Evolutionary conservation across 2,329 filamentous ascomycete genomes (phyloP).

Genomic region (Teratosphaeria epicoccoides): DNA sequence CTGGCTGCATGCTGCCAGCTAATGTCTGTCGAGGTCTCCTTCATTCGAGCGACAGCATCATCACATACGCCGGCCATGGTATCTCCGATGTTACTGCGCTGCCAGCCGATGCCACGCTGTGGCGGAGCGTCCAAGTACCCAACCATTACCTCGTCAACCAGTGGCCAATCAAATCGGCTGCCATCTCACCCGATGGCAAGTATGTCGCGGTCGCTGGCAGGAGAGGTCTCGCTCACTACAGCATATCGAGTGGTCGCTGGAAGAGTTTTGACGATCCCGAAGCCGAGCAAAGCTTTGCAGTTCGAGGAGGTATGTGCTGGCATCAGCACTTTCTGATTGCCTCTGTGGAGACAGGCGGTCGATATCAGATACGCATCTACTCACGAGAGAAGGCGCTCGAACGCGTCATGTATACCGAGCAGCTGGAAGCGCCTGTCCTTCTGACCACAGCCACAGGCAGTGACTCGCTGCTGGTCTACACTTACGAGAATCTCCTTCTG

Average conservation of each 20-base stretch:
- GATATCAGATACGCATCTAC: slow-evolving; percentile 75
- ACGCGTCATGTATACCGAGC: slow-evolving; percentile 64
- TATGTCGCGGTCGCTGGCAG: slow-evolving; percentile 95
- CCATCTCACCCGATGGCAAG: slow-evolving; percentile 81
- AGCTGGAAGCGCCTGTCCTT: slow-evolving; percentile 75
- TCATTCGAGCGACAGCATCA: slow-evolving; percentile 76
- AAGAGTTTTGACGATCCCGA: slow-evolving; percentile 78
- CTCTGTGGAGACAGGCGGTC: slow-evolving; percentile 74
- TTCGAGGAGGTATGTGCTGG: slow-evolving; percentile 97
- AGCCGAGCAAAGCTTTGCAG: slow-evolving; percentile 80
- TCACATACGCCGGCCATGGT: slow-evolving; percentile 90
- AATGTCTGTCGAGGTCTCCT: slow-evolving; percentile 84
- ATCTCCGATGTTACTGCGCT: slow-evolving; percentile 82
- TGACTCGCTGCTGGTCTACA: slow-evolving; percentile 92
- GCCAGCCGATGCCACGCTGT: slow-evolving; percentile 83
- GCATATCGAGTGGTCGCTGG: slow-evolving; percentile 86
- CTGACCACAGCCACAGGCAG: slow-evolving; percentile 81
- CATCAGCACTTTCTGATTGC: slow-evolving; percentile 91
- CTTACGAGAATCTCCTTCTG: slow-evolving; percentile 89
- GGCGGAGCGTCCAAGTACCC: slow-evolving; percentile 85
- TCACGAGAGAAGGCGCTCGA: slow-evolving; percentile 76
- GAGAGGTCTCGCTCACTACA: slow-evolving; percentile 88
- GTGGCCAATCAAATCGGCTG: slow-evolving; percentile 81
- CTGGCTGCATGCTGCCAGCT: slow-evolving; percentile 80
- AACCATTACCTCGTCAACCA: slow-evolving; percentile 76